Base-by-base conservation (phyloP, 2,329 filamentous ascomycete species). In the Drechslerella stenobrocha region DNA sequence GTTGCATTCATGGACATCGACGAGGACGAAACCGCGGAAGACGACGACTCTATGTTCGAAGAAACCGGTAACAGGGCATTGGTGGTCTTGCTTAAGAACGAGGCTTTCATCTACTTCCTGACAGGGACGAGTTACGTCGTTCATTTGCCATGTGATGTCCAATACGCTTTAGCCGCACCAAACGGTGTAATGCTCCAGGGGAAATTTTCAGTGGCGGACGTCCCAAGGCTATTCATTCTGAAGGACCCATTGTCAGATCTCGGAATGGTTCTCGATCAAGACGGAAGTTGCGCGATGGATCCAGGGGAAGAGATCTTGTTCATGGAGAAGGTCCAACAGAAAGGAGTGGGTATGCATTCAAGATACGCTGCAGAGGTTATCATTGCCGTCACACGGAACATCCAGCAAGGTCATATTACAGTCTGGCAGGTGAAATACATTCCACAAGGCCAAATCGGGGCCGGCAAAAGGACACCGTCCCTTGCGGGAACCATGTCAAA, bases 81-180 rank as follows among this genome's bases (percentile, higher is more conserved):
- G 69, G 89, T 97, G 5, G 88, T 98, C 50, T 88, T 97, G 72
- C 83, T 98, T 71, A 91, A 89, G 77, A 91, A 89, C 0, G 92
- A 97, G 75, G 90, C 89, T 20, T 92, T 97, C 75, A 84, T 98
- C 71, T 95, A 91, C 79, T 96, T 95, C 75, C 82, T 97, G 34
- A 84, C 88, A 1, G 92, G 92, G 18, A 86, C 89, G 30, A 93
- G 84, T 74, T 89, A 98, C 81, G 84, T 96, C 63, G 82, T 97
- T 47, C 90, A 96, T 75, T 84, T 98, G 74, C 92, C 92, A 1
- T 98, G 98, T 74, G 91, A 97, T 77, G 88, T 96, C 40, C 90
- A 96, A 74, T 84, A 84, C 53, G 90, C 89, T 26, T 89, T 91
- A 75, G 85, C 92, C 32, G 88, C 89, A 9, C 88, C 90, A 3